A percentile compares a stretch with the other conserved stretches of the same genome.
Evolutionary conservation across 805 yeast species (phyloP).

Genomic region (Lipomyces sp.): DNA sequence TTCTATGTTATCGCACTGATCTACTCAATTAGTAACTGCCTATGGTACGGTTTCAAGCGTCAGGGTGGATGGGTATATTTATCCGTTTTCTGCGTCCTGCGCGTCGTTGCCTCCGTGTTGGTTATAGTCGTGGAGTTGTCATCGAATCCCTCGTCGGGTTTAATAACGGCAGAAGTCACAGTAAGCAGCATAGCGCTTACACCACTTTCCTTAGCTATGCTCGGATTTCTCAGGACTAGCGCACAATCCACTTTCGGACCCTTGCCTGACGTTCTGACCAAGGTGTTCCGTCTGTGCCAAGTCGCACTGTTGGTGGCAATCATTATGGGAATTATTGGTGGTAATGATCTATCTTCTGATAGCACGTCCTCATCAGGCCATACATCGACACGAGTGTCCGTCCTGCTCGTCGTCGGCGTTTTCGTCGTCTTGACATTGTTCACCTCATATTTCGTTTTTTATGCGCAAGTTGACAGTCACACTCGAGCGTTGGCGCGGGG

Average conservation of each 20-base stretch:
- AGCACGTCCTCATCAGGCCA: no score
- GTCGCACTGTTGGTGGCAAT: no score
- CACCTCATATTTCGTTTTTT: not conserved
- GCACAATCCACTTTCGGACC: no score
- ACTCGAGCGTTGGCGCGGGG: not conserved
- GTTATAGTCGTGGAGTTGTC: not conserved
- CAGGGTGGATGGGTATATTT: no score
- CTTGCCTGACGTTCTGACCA: no score
- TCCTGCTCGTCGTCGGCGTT: not conserved
- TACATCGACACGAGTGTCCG: not conserved
- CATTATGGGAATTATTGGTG: no score
- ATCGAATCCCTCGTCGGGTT: not conserved
- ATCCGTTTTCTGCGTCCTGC: not conserved
- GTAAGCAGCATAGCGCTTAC: constrained; percentile 10
- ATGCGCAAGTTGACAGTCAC: no score
- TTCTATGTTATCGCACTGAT: no score
- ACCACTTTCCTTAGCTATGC: constrained; percentile 1
- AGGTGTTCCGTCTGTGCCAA: no score
- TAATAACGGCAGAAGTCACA: constrained; percentile 4
- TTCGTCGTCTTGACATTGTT: not conserved
- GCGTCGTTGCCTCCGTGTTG: not conserved
- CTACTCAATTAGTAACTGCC: no score
- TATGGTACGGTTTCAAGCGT: no score
- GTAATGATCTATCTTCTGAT: no score
- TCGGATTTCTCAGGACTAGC: not conserved